Evolutionary conservation across 495 filamentous ascomycete genomes (phyloP), one percentile per base, ranked within the genome.

Genomic region (Trichoderma orchidacearum): DNA sequence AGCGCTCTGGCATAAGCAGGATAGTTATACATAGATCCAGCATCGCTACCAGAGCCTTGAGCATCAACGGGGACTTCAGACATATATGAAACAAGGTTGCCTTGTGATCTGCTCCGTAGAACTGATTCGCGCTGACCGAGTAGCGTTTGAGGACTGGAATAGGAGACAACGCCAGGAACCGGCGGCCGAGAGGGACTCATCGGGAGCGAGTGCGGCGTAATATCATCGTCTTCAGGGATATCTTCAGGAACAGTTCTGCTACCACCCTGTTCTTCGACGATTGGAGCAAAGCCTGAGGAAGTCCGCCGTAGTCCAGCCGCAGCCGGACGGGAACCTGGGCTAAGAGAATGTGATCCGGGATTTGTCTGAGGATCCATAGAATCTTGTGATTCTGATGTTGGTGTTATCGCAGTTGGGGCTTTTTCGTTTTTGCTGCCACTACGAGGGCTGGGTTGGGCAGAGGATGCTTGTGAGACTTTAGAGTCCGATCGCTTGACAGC

Each of bases 101-200:
- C 34, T 50, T 63, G 64, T 30, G 71, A 69, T 58, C 77, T 78
- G 59, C 69, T 80, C 21, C 78, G 78, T 15, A 87, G 65, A 41
- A 84, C 72, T 51, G 65, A 73, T 41, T 86, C 80, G 25, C 85
- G 79, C 63, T 80, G 75, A 15, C 78, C 77, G n/a, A 87, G 73
- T 1, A 86, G 69, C 4, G 83, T 87, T 54, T 75, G 72, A 5
- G 68, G 64, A 28, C 72, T 66, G 13, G 66, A 56, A 32, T 73
- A 67, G 23, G 72, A 66, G 28, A 71, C 65, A 12, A 70, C 58
- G 85, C 71, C 17, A 85, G 90, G 64, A 86, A 83, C 58, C 85
- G 79, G 18, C 18, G 38, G 38, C 21, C 38, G 38, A 21, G 13
- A 48, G 11, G 38, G 17, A 7, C 15, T n/a, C n/a, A n/a, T n/a